A percentile compares a stretch with the other conserved stretches of the same genome.
Evolutionary conservation across 208 protist genomes (phyloP).

Genomic region (Trypanosoma platydactyli): DNA sequence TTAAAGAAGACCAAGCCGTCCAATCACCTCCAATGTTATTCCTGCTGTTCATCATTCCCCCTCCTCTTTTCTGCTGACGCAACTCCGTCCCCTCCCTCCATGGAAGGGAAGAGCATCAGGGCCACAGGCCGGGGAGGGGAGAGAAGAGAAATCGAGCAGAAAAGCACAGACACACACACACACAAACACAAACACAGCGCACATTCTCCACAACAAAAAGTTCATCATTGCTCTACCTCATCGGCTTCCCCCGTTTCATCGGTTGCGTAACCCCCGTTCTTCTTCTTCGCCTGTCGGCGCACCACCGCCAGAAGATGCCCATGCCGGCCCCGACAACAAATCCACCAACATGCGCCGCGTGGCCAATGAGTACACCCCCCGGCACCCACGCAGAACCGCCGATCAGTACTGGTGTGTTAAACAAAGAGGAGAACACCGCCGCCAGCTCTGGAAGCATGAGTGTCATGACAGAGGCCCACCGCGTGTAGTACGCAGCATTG

Average conservation of each 20-base stretch:
- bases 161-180: too few relatives aligned
- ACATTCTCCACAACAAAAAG: too few relatives aligned
- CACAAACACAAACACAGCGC: too few relatives aligned
- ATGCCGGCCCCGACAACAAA: conserved; percentile 45
- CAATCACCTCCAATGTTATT: too few relatives aligned
- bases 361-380: conserved; percentile 48
- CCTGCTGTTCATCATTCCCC: too few relatives aligned
- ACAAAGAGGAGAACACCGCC: conserved; percentile 24
- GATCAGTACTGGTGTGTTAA: not conserved
- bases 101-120: too few relatives aligned
- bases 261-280: not conserved
- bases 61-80: too few relatives aligned
- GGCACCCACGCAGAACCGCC: conserved; percentile 17
- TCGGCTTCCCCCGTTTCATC: conserved; percentile 5
- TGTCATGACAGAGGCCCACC: conserved; percentile 32
- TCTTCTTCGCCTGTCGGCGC: not conserved
- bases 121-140: too few relatives aligned
- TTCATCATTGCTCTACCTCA: too few relatives aligned
- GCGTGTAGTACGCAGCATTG: conserved; percentile 45
- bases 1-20: too few relatives aligned
- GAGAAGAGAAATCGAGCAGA: too few relatives aligned
- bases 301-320: conserved; percentile 38
- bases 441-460: conserved; percentile 40
- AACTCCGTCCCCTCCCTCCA: too few relatives aligned
- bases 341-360: conserved; percentile 70